These are phyloP conservation scores for Suhomyces chickasaworum DNA, from an alignment of 1,139 yeast species.

Conservation along the genomic window DNA sequence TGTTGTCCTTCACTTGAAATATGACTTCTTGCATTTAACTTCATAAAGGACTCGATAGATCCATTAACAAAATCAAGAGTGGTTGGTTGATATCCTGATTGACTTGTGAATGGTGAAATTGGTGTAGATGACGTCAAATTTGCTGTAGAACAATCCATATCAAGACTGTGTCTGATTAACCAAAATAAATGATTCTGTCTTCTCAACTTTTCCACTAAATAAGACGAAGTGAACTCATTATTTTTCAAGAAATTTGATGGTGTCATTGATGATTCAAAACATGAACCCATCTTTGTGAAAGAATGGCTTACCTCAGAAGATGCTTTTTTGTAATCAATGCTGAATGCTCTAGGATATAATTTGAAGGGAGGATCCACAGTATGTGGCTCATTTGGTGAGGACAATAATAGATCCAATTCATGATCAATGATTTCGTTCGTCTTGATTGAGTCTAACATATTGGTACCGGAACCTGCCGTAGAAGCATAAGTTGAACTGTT, in stretches of 20 bases:
- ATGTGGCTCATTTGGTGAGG: conserved; percentile 17
- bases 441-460: conserved; percentile 18
- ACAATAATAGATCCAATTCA: conserved; percentile 20
- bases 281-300: conserved; percentile 14
- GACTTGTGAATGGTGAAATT: conserved; percentile 17
- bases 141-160: conserved; percentile 13
- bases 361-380: conserved; percentile 6
- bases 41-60: conserved; percentile 33
- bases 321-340: conserved; percentile 10
- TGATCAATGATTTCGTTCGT: conserved; percentile 21
- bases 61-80: conserved; percentile 30
- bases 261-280: conserved; percentile 7
- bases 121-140: conserved; percentile 11
- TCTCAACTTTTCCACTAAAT: conserved; percentile 13
- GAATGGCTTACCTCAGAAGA: conserved; percentile 8
- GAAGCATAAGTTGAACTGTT: conserved; percentile 6
- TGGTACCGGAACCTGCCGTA: neutral
- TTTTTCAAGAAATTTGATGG: conserved; percentile 4
- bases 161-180: conserved; percentile 15
- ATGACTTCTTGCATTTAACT: conserved; percentile 22
- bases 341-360: conserved; percentile 13
- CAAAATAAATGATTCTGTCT: conserved; percentile 16
- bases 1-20: conserved; percentile 5
- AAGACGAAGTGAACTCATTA: conserved; percentile 4
- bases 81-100: conserved; percentile 9